Conservation (phyloP, 2,329 filamentous ascomycete species). For the Blastomyces gilchristii region DNA sequence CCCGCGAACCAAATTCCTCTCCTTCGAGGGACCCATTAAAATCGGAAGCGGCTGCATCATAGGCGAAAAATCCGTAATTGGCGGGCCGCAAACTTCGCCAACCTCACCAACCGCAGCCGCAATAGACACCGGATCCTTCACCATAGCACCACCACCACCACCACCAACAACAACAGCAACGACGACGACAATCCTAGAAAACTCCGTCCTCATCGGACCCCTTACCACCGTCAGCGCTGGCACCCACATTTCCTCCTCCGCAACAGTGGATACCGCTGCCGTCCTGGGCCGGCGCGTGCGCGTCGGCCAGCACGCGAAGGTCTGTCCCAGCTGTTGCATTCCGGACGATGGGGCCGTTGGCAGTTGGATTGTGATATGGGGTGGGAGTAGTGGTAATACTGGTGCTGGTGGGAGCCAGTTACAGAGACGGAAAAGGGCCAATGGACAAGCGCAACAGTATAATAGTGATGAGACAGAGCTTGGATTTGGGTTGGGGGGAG, state of each 20-base stretch:
- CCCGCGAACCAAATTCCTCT: conserved; percentile 69
- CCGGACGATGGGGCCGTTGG: conserved; percentile 48
- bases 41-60: conserved; percentile 75
- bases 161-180: conserved; percentile 2
- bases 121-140: conserved; percentile 7
- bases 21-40: conserved; percentile 65
- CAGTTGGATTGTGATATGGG: conserved; percentile 61
- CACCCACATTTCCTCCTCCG: conserved; percentile 30
- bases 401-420: conserved; percentile 32
- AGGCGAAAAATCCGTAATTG: conserved; percentile 50
- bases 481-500: conserved; percentile 14
- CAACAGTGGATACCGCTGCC: conserved; percentile 38
- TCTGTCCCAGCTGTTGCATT: conserved; percentile 55
- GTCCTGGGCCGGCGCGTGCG: conserved; percentile 26
- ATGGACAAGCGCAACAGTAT: conserved; percentile 24
- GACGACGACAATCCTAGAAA: conserved; percentile 26
- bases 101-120: conserved; percentile 10
- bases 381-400: conserved; percentile 35
- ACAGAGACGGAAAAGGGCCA: conserved; percentile 24
- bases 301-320: conserved; percentile 52
- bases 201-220: conserved; percentile 32
- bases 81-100: conserved; percentile 19
- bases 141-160: neutral
- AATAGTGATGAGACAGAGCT: conserved; percentile 6
- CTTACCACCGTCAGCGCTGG: conserved; percentile 30